These are phyloP conservation scores for Aspergillus luchuensis DNA, from an alignment of 2,329 filamentous ascomycete genomes.

Conservation along the genomic window DNA sequence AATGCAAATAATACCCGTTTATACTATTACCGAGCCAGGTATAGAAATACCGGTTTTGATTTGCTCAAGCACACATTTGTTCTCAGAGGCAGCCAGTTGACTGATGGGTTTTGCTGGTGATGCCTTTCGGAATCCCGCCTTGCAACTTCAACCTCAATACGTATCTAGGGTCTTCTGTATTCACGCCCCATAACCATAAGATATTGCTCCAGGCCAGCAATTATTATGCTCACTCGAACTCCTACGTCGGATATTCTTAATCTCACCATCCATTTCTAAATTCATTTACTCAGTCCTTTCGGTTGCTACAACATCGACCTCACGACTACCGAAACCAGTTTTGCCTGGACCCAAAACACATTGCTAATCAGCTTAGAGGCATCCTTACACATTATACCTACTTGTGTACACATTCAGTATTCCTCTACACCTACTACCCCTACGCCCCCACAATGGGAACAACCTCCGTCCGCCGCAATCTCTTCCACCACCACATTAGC, in stretches of 20 bases:
- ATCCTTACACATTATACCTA: neutral
- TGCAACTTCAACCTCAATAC: neutral
- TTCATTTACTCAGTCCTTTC: neutral
- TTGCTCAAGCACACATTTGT: neutral
- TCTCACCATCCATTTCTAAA: neutral
- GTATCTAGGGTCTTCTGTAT: neutral
- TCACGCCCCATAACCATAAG: neutral
- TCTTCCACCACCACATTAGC: slow-evolving; percentile 49
- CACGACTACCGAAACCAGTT: neutral
- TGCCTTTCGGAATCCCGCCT: neutral
- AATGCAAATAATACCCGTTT: neutral
- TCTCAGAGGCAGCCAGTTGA: neutral
- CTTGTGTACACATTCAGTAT: neutral
- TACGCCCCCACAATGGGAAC: slow-evolving; percentile 26
- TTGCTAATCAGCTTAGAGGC: neutral
- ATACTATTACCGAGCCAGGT: neutral
- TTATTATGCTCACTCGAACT: neutral
- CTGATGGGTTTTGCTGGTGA: neutral
- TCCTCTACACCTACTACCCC: neutral
- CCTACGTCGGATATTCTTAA: neutral
- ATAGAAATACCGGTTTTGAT: neutral
- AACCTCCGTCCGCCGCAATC: slow-evolving; percentile 46
- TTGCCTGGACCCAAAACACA: neutral
- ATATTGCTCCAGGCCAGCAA: neutral
- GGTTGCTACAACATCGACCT: neutral